Base-by-base conservation (phyloP, 2,329 filamentous ascomycete species). In the Diaporthe helianthi region DNA sequence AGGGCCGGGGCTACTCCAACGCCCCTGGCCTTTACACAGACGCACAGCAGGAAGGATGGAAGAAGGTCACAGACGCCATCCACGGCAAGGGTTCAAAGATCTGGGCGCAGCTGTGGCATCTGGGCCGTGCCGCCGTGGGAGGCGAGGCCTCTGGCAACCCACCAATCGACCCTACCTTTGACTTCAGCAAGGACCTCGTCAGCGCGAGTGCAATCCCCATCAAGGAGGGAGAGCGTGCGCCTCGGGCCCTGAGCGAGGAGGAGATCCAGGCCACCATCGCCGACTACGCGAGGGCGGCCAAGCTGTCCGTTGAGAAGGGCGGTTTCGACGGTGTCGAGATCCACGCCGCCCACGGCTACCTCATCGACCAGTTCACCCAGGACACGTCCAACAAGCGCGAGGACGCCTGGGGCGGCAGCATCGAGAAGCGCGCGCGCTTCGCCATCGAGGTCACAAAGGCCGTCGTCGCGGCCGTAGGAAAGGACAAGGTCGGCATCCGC, bases 241-340 rank as follows among this genome's bases (percentile, higher is more conserved):
- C 91, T 2, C 86, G 86, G 65, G 89, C 84, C 29, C 87, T 94
- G 85, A 90, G 86, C 0, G 83, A 87, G 63, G 80, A 85, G 1
- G 91, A 93, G 22, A 94, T 94, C 67, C 81, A 86, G 73, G 77
- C 84, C 3, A 83, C 89, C 71, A 91, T 93, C 78, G 77, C 76
- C 0, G 87, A 88, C 0, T 93, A 86, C 77, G 85, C 84, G 1
- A 83, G 82, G 0, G 85, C 86, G 1, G 83, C 85, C 0, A 83
- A 83, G 70, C 83, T 87, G 33, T 86, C 91, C 0, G 76, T 93
- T 4, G 78, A 87, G 17, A 68, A 65, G 60, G 84, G 85, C 22
- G 92, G 92, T 0, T 90, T 90, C 52, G 92, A 95, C 75, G 89
- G 88, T 10, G 88, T 94, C 67, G 90, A 93, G 74, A 78, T 82